A percentile compares a stretch with the other conserved stretches of the same genome.
These are phyloP conservation scores for Rhododendron kiyosumense DNA, from an alignment of 148 eudicot genomes.

Conservation along the genomic window DNA sequence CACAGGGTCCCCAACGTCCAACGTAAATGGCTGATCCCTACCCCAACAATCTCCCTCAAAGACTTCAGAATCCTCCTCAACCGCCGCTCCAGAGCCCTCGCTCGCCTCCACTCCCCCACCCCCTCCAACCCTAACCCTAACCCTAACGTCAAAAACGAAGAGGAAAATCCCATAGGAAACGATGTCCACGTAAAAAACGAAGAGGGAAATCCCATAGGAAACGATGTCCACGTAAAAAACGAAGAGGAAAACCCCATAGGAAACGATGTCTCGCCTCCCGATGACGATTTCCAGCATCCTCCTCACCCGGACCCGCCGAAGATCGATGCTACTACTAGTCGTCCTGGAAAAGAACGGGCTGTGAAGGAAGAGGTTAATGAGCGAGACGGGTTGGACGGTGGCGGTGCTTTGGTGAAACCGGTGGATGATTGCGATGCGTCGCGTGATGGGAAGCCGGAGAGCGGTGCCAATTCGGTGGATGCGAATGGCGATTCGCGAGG, in stretches of 20 bases:
- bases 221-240: neutral
- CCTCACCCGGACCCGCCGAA: neutral
- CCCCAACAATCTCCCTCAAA: slow-evolving; percentile 46
- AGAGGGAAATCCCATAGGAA: neutral
- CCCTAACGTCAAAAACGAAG: neutral
- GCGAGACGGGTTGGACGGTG: slow-evolving; percentile 2
- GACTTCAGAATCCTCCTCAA: slow-evolving; percentile 53
- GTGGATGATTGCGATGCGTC: neutral
- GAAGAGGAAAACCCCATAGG: neutral
- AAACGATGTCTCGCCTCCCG: neutral
- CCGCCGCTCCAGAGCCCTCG: slow-evolving; percentile 71
- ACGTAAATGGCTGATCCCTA: slow-evolving; percentile 64
- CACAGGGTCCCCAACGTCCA: slow-evolving; percentile 59
- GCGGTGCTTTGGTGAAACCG: neutral
- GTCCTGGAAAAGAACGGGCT: slow-evolving; percentile 1
- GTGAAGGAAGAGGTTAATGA: slow-evolving; percentile 3
- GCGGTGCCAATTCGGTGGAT: neutral
- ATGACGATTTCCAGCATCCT: slow-evolving; percentile 2
- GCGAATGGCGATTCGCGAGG: neutral
- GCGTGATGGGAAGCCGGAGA: neutral
- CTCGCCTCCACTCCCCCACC: slow-evolving; percentile 40
- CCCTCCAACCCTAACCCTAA: slow-evolving; percentile 23
- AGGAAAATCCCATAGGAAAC: neutral
- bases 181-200: neutral
- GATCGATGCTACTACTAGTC: neutral